phyloP scores from a whole-genome alignment of 257 asterid genomes.

The Primulina tabacum region DNA sequence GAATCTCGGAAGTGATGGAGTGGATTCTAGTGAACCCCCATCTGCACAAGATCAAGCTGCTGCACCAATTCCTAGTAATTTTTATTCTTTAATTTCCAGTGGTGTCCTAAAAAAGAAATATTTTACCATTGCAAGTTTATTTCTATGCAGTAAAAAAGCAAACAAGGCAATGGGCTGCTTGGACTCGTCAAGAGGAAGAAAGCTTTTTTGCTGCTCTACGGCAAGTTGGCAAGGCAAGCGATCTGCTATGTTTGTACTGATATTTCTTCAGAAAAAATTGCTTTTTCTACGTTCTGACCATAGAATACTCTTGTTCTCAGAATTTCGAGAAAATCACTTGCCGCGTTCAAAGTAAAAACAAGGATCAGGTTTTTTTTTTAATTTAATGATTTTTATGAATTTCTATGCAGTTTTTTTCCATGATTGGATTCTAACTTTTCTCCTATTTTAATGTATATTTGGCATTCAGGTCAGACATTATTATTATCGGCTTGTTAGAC shows the following conservation, averaged over 20 bases:
- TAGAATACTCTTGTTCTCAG: conserved; percentile 40
- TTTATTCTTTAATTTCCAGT: conserved; percentile 18
- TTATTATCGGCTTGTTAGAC: conserved; percentile 94
- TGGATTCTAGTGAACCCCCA: conserved; percentile 38
- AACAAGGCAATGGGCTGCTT: conserved; percentile 99
- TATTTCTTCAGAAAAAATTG: conserved; percentile 15
- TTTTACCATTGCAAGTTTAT: conserved; percentile 22
- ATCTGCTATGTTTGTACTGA: conserved; percentile 24
- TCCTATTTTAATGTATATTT: conserved; percentile 17
- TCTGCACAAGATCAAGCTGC: conserved; percentile 52
- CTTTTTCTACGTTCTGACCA: conserved; percentile 22
- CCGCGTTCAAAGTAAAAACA: conserved; percentile 96
- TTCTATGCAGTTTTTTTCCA: conserved; percentile 3
- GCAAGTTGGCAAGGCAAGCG: conserved; percentile 92
- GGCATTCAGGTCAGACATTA: conserved; percentile 82
- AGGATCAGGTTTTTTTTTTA: conserved; percentile 69
- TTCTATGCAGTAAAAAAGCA: conserved; percentile 58
- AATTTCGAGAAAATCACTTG: conserved; percentile 87
- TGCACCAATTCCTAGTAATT: conserved; percentile 53
- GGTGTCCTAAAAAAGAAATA: conserved; percentile 10
- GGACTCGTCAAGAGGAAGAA: conserved; percentile 99
- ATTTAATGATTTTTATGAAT: conserved; percentile 14
- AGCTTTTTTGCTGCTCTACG: conserved; percentile 89
- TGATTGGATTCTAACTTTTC: conserved; percentile 19
- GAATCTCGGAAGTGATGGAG: conserved; percentile 47